A percentile compares a stretch with the other conserved stretches of the same genome.
Evolutionary conservation across 352 stramenopile genomes (phyloP).

Genomic region (Aphanomyces astaci): DNA sequence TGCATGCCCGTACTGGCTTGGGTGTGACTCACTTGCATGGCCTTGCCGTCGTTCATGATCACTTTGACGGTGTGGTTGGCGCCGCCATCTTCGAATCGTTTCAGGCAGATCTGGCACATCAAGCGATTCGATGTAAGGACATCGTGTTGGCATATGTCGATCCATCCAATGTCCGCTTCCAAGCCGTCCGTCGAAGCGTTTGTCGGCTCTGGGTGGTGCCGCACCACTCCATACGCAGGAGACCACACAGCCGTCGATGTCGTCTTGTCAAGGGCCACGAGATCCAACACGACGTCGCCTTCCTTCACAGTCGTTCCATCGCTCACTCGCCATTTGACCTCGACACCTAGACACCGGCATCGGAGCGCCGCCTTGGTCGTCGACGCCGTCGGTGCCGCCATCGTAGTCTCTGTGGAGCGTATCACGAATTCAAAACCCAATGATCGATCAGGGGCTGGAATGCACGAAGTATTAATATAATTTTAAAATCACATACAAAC

Average conservation of each 20-base stretch:
- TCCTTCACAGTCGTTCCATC: not conserved
- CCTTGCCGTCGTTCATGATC: slow-evolving; percentile 8
- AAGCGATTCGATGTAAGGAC: not conserved
- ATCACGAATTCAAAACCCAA: not conserved
- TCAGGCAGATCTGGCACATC: slow-evolving; percentile 13
- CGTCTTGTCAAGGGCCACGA: not conserved
- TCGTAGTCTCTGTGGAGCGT: not conserved
- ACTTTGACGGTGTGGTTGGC: slow-evolving; percentile 19
- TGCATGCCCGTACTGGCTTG: slow-evolving; percentile 18
- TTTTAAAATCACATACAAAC: not conserved
- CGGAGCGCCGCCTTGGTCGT: not conserved
- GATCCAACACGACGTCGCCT: not conserved
- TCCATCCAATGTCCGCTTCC: not conserved
- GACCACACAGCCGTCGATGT: not conserved
- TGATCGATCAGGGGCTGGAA: not conserved
- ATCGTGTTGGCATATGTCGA: slow-evolving; percentile 14
- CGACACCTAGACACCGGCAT: not conserved
- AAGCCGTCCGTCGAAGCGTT: not conserved
- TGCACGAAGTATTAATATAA: not conserved
- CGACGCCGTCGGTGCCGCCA: not conserved
- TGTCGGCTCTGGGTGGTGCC: not conserved
- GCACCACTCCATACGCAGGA: not conserved
- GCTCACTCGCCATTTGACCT: not conserved
- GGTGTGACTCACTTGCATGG: slow-evolving; percentile 9
- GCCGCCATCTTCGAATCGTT: slow-evolving; percentile 1